Percentiles rank a stretch among this genome's conserved stretches.
Conservation (phyloP, 2,329 filamentous ascomycete genomes). For the Cladosporium phlei region DNA sequence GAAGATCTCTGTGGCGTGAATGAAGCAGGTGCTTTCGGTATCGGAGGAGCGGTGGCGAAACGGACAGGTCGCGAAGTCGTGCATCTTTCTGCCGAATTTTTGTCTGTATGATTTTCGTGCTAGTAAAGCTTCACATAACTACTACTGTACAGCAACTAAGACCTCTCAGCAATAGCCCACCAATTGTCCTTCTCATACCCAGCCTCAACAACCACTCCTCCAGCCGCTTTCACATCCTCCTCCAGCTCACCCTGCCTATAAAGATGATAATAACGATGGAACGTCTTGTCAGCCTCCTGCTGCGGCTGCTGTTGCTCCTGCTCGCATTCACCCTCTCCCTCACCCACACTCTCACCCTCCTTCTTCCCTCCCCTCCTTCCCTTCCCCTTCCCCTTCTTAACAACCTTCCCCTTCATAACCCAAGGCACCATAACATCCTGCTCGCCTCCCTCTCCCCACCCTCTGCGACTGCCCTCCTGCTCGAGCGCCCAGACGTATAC, state of each 20-base stretch:
- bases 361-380: conserved; percentile 12
- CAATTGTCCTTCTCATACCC: conserved; percentile 98
- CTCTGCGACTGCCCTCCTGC: conserved; percentile 77
- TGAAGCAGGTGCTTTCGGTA: background rate
- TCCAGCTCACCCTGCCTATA: conserved; percentile 85
- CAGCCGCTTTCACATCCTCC: conserved; percentile 66
- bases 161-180: conserved; percentile 67
- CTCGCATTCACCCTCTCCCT: conserved; percentile 18
- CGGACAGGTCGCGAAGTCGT: no score
- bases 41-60: background rate
- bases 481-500: conserved; percentile 96
- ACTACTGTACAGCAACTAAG: no score
- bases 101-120: no score
- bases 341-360: no score
- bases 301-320: no score
- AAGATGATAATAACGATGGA: conserved; percentile 90
- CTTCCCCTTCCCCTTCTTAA: conserved; percentile 29
- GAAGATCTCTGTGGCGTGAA: conserved; percentile 19
- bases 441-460: conserved; percentile 76
- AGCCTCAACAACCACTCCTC: conserved; percentile 68
- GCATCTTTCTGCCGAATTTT: no score
- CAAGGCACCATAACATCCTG: conserved; percentile 96
- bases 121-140: no score
- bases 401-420: conserved; percentile 56
- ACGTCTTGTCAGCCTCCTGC: conserved; percentile 49